Evolutionary conservation across 768 basidiomycete genomes (phyloP), one percentile per base, ranked within the genome.

Genomic region (Tylopilus rubrobrunneus): DNA sequence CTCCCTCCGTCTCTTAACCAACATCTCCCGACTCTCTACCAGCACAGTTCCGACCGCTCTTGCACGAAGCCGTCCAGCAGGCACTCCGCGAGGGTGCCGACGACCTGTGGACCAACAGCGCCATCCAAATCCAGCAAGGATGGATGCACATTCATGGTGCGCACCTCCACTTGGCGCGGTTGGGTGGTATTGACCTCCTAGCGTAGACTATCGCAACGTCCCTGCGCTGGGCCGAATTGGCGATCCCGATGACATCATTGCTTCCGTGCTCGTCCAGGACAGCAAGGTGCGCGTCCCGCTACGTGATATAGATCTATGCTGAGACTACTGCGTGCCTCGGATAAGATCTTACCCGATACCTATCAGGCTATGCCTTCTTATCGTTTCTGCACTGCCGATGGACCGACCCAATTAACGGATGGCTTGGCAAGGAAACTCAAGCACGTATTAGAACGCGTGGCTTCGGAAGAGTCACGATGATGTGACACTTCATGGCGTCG

Each of bases 281-380:
- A 81, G 88, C 63, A 78, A 84, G 76, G 86, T 84, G 54, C 27
- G 73, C 62, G 6, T 25, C 29, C 37, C 6, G 3, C 36, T 29
- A 17, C 21, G 19, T 25, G 11, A 8, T 12, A 19, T 27, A 2
- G 21, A 33, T 40, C 1, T 8, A 23, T 5, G 39, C 25, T 33
- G 28, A 36, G 39, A 19, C 6, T 36, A 29, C 15, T 52, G 36
- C 37, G 17, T 40, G 8, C 25, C 5, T 5, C 4, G n/a, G 33
- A 29, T 4, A 60, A 88, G 87, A 85, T 89, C 31, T 62, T 78
- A 10, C 63, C 83, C 0, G 82, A 87, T 27, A 92, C 89, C 2
- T 92, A 92, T 60, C 82, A 87, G 62, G 77, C 86, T 6, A 92
- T 92, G 90, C 89, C 89, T 0, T 78, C 90, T 7, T 92, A 92